Evolutionary conservation across 352 stramenopile genomes (phyloP), one percentile per base, ranked within the genome.

Genomic region (Phytophthora rubi): DNA sequence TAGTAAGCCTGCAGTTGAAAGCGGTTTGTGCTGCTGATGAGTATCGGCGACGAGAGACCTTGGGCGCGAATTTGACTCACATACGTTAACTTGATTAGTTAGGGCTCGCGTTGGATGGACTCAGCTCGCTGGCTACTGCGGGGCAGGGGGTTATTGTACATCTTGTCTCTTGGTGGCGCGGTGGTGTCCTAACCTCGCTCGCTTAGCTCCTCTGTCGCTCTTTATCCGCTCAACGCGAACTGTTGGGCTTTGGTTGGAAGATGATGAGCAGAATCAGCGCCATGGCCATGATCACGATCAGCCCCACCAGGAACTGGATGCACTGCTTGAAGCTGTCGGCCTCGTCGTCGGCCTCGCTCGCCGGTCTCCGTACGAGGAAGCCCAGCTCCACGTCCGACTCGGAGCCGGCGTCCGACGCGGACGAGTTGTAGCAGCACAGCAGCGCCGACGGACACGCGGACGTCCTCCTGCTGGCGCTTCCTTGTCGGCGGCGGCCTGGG

Each of bases 261-360:
- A 92, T 86, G 66, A 92, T 88, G 47, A 92, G 75, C 56, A 92
- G 65, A 30, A 92, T 83, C 10, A 92, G 77, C 63, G 76, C 79
- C 53, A 86, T 75, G 26, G 82, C 82, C 56, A 92, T 83, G 42
- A 90, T 76, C 32, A 92, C 68, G 57, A 92, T 86, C n/a, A 92
- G 79, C 16, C 79, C 82, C 56, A 92, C 80, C 13, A 92, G 73
- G 59, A 91, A 89, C 69, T 90, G 84, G 61, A 92, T 82, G 67
- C 84, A 92, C 68, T 85, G 75, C 63, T 85, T 85, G 37, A 89
- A 90, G 16, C 84, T 84, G 58, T 90, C 81, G 0, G 70, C 65
- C 42, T 90, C 82, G 4, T 70, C 60, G 13, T 75, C 65, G 9
- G 57, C 63, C 0, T 71, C 66, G 1, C 53, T 68, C 6, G 32